Evolutionary conservation across 129 eudicot species (phyloP).

Genomic region (Artemisia tridentata): DNA sequence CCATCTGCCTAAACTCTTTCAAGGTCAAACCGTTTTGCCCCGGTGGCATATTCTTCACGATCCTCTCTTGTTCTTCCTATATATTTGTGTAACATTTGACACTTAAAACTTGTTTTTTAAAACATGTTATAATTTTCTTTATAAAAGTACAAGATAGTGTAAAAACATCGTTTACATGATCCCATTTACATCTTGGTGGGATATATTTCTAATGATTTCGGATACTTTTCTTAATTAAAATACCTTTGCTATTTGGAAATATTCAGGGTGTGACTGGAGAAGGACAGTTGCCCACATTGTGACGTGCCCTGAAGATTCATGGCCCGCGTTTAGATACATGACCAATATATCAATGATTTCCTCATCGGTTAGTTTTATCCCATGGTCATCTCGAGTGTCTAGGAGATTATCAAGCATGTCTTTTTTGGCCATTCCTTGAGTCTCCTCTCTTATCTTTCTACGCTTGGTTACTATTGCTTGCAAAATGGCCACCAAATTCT

Average conservation of each 20-base stretch:
- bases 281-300: conserved; percentile 82
- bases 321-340: conserved; percentile 96
- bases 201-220: neutral
- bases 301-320: conserved; percentile 90
- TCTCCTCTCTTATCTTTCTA: conserved; percentile 35
- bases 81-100: neutral
- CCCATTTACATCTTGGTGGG: too few species aligned
- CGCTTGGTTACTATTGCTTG: conserved; percentile 50
- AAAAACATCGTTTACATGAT: neutral
- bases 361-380: conserved; percentile 66
- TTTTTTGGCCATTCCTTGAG: conserved; percentile 32
- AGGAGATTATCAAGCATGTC: conserved; percentile 87
- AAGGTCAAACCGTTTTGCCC: conserved; percentile 67
- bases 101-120: neutral
- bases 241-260: conserved; percentile 69
- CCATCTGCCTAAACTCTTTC: conserved; percentile 77
- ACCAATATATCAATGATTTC: conserved; percentile 84
- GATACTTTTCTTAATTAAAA: neutral
- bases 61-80: conserved; percentile 80
- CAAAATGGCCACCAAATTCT: conserved; percentile 70
- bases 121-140: neutral
- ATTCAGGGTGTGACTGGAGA: conserved; percentile 66
- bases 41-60: conserved; percentile 59
- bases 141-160: neutral
- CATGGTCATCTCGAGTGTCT: conserved; percentile 64